A percentile compares a stretch with the other conserved stretches of the same genome.
phyloP scores from a whole-genome alignment of 2,329 filamentous ascomycete species.

The Colletotrichum tropicale region DNA sequence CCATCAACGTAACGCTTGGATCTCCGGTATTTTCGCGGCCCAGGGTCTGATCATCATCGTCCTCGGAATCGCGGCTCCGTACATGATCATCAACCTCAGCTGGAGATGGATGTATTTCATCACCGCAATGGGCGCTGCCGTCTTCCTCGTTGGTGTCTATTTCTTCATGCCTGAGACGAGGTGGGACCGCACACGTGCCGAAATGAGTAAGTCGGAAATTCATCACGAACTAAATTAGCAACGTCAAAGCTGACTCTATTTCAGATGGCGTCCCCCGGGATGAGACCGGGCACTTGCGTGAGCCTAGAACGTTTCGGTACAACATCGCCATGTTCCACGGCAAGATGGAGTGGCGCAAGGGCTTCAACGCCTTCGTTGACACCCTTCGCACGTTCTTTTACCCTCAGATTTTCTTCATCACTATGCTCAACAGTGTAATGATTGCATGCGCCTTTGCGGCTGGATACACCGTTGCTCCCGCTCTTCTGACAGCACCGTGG shows the following conservation, averaged over 20 bases:
- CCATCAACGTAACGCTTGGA: slow-evolving; percentile 38
- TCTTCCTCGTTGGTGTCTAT: slow-evolving; percentile 31
- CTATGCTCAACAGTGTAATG: slow-evolving; percentile 32
- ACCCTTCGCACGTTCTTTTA: slow-evolving; percentile 35
- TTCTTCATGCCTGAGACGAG: slow-evolving; percentile 38
- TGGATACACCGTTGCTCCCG: slow-evolving; percentile 23
- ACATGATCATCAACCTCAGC: slow-evolving; percentile 30
- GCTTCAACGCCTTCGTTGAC: slow-evolving; percentile 26
- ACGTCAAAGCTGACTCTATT: neutral
- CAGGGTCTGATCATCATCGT: slow-evolving; percentile 32
- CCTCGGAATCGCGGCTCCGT: slow-evolving; percentile 30
- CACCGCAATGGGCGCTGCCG: slow-evolving; percentile 28
- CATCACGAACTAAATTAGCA: neutral
- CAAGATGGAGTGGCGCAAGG: slow-evolving; percentile 28
- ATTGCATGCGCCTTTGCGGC: slow-evolving; percentile 31
- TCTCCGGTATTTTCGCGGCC: slow-evolving; percentile 31
- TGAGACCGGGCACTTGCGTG: neutral
- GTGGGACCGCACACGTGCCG: slow-evolving; percentile 30
- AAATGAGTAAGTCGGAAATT: slow-evolving; percentile 25
- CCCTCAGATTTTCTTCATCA: slow-evolving; percentile 36
- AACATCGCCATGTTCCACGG: slow-evolving; percentile 34
- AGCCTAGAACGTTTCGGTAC: slow-evolving; percentile 29
- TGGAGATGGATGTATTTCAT: slow-evolving; percentile 40
- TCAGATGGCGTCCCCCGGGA: slow-evolving; percentile 24
- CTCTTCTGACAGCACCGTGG: slow-evolving; percentile 11